phyloP scores from a whole-genome alignment of 1,284 basidiomycete species.

The Moniliophthora roreri region DNA sequence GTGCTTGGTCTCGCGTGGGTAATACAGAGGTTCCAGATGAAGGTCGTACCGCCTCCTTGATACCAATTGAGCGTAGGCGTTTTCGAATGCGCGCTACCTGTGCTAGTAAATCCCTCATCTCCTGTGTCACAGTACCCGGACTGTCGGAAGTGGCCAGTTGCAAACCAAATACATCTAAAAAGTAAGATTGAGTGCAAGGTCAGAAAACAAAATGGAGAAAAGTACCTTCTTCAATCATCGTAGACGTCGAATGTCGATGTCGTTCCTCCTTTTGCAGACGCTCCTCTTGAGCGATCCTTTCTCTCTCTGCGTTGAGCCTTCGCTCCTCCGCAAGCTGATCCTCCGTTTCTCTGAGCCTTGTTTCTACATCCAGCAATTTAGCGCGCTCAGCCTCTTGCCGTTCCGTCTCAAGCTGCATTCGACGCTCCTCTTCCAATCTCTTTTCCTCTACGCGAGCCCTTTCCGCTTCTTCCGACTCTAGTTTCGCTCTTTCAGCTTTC shows the following conservation, averaged over 20 bases:
- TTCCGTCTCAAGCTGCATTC: conserved; percentile 32
- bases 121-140: conserved; percentile 17
- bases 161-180: conserved; percentile 16
- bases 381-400: conserved; percentile 26
- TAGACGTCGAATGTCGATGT: conserved; percentile 12
- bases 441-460: conserved; percentile 27
- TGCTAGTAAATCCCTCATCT: conserved; percentile 25
- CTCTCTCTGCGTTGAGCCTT: conserved; percentile 28
- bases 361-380: conserved; percentile 15
- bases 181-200: neutral
- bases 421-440: conserved; percentile 30
- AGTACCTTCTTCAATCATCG: neutral
- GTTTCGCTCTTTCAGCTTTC: conserved; percentile 24
- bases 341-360: conserved; percentile 11
- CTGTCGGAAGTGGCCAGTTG: neutral
- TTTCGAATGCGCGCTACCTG: conserved; percentile 44
- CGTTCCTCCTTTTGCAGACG: conserved; percentile 30
- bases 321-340: conserved; percentile 26
- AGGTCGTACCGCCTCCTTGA: conserved; percentile 54
- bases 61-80: conserved; percentile 58
- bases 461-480: conserved; percentile 31
- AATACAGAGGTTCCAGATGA: conserved; percentile 43
- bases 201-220: neutral
- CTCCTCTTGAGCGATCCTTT: conserved; percentile 13
- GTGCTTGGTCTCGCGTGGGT: conserved; percentile 48